phyloP scores from a whole-genome alignment of 352 stramenopile species.

The Phytophthora lateralis region DNA sequence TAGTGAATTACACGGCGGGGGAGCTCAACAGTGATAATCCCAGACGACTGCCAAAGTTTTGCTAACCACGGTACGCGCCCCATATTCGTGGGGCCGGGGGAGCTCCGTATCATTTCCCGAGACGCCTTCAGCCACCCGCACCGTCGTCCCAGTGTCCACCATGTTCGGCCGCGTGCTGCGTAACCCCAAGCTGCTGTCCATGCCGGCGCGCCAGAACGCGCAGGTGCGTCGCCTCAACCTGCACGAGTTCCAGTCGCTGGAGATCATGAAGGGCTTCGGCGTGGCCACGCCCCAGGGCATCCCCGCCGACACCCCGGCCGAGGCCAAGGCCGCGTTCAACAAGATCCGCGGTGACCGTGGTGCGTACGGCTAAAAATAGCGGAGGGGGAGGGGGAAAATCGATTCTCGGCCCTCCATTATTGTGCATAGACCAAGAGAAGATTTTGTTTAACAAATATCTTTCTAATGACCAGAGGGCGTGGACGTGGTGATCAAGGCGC shows the following conservation, averaged over 20 bases:
- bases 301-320: constrained; percentile 75
- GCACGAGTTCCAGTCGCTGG: constrained; percentile 94
- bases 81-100: constrained; percentile 21
- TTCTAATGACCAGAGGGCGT: constrained; percentile 51
- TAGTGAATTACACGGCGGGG: not conserved
- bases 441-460: constrained; percentile 31
- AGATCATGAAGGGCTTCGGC: constrained; percentile 93
- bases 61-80: constrained; percentile 23
- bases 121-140: constrained; percentile 26
- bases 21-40: constrained; percentile 8
- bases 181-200: constrained; percentile 51
- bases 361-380: constrained; percentile 39
- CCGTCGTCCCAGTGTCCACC: constrained; percentile 8
- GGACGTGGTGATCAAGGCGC: constrained; percentile 96
- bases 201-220: constrained; percentile 56
- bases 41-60: constrained; percentile 2
- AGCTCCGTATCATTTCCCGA: constrained; percentile 36
- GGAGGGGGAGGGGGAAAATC: not conserved
- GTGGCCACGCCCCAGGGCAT: constrained; percentile 77
- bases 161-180: constrained; percentile 70
- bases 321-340: constrained; percentile 83
- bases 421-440: constrained; percentile 18
- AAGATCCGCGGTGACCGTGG: constrained; percentile 75
- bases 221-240: constrained; percentile 92
- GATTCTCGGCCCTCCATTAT: constrained; percentile 3